These are phyloP conservation scores for Linnemannia zychae DNA, from an alignment of 192 early-diverging fungal species.

Conservation along the genomic window DNA sequence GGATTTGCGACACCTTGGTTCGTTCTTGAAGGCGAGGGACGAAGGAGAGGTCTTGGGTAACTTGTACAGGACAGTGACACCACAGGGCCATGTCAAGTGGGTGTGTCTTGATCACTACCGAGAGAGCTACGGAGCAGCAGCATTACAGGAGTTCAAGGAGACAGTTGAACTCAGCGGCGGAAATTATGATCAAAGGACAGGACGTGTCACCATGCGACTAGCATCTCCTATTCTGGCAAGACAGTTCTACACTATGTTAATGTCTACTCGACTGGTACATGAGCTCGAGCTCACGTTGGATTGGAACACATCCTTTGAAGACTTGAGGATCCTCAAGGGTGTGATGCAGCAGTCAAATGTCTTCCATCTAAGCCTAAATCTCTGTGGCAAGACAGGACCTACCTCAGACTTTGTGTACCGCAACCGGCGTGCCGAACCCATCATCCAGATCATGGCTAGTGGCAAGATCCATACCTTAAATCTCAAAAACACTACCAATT, in stretches of 20 bases:
- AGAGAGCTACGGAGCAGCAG: neutral
- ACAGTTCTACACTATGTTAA: neutral
- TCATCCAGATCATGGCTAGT: neutral
- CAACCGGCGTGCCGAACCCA: neutral
- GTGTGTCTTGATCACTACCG: slow-evolving; percentile 28
- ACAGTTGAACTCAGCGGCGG: neutral
- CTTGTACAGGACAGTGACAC: slow-evolving; percentile 12
- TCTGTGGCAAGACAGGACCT: neutral
- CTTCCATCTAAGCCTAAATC: neutral
- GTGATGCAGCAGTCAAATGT: neutral
- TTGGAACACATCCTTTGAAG: slow-evolving; percentile 10
- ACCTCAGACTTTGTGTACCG: neutral
- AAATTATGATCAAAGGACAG: neutral
- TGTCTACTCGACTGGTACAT: neutral
- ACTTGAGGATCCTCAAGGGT: neutral
- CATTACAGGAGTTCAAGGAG: neutral
- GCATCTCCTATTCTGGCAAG: neutral
- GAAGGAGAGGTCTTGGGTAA: neutral
- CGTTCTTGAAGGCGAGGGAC: slow-evolving; percentile 7
- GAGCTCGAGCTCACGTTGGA: slow-evolving; percentile 9
- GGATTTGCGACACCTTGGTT: slow-evolving; percentile 19
- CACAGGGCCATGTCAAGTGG: slow-evolving; percentile 37
- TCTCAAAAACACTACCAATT: neutral
- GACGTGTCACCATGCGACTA: neutral
- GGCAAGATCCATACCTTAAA: neutral